Conservation (phyloP, 495 filamentous ascomycete species). For the Xylaria longipes region DNA sequence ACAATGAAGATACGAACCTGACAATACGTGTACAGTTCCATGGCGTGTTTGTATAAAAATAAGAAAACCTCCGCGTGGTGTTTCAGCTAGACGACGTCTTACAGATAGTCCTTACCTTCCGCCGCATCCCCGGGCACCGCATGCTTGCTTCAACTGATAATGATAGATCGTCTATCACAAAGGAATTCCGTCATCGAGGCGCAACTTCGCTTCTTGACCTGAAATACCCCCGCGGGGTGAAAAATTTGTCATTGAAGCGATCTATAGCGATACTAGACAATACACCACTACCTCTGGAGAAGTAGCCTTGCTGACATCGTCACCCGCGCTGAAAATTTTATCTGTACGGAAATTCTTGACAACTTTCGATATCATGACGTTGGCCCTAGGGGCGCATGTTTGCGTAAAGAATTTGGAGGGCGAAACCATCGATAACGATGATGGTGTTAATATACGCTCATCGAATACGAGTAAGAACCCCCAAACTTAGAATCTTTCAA, state of each 20-base stretch:
- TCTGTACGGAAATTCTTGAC: not conserved
- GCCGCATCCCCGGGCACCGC: not conserved
- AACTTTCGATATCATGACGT: not conserved
- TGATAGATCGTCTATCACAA: constrained; percentile 4
- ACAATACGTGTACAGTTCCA: not conserved
- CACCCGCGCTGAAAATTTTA: not conserved
- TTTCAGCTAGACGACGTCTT: not conserved
- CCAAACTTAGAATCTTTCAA: not conserved
- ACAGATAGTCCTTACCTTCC: not conserved
- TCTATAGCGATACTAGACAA: not conserved
- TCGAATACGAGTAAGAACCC: not conserved
- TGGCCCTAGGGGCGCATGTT: not conserved
- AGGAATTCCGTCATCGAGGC: not conserved
- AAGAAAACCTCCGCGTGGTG: not conserved
- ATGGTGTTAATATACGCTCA: not conserved
- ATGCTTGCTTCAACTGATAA: not conserved
- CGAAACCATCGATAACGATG: not conserved
- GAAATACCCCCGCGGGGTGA: not conserved
- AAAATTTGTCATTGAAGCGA: not conserved
- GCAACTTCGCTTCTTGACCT: not conserved
- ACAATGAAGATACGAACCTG: not conserved
- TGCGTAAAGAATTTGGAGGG: not conserved
- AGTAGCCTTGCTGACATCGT: not conserved
- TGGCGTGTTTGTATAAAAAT: constrained; percentile 13
- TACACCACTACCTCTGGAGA: not conserved